Evolutionary conservation across 2,329 filamentous ascomycete genomes (phyloP), one percentile per base, ranked within the genome.

Genomic region (Trichoderma koningiopsis): DNA sequence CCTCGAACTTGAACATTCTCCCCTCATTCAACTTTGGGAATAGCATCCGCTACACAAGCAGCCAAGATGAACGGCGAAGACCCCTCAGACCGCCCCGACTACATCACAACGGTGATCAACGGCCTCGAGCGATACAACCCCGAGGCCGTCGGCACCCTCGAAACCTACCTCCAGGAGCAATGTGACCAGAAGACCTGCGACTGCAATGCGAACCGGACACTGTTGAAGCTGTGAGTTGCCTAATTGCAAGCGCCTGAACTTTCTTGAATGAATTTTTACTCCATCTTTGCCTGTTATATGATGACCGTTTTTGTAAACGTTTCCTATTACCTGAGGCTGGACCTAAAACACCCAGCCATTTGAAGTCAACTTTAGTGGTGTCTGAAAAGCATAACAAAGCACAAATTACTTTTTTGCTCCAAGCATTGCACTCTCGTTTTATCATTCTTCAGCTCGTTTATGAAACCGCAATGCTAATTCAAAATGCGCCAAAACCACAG

Each of bases 71-170:
- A 87, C 83, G 85, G 85, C 84, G 95, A 97, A 87, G 92, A 94
- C 83, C 92, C 93, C 85, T 90, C 93, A 77, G 93, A 97, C 83
- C 88, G 96, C 81, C 95, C 96, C 76, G 92, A 96, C 75, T 90
- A 96, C 81, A 96, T 99, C 82, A 91, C 93, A 79, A 87, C 85
- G 81, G 97, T 99, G 79, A 93, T 99, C 79, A 97, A 95, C 83
- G 95, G 96, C 76, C 92, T 99, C 73, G 96, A 99, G 83, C 89
- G 96, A 78, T 99, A 99, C 86, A 99, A 99, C 83, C 96, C 96
- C 53, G 96, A 99, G 85, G 97, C 96, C 63, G 97, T 96, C 61
- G 88, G 89, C 72, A 87, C 92, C 74, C 96, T 99, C 82, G 95
- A 99, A 87, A 91, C 93, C 81, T 99, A 99, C 83, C 91, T 99